Conservation (phyloP, 768 basidiomycete genomes). For the Epithele typhae region DNA sequence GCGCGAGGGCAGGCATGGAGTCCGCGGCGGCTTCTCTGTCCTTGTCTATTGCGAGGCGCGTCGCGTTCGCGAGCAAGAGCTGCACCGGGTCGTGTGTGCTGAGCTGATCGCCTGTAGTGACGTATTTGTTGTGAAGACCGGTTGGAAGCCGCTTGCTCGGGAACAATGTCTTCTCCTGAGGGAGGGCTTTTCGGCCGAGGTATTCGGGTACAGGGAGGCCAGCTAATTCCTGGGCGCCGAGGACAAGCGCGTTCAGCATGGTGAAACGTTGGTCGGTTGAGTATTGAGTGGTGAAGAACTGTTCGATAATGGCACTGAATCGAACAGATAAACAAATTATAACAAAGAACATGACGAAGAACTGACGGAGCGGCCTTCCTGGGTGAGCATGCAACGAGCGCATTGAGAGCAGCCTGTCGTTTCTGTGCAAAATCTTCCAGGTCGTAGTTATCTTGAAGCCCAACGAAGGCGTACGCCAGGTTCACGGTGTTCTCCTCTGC, state of each 20-base stretch:
- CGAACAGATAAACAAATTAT: neutral
- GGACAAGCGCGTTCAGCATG: slow-evolving; percentile 81
- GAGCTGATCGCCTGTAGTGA: slow-evolving; percentile 36
- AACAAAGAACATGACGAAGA: neutral
- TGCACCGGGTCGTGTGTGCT: slow-evolving; percentile 40
- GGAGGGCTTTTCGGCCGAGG: slow-evolving; percentile 11
- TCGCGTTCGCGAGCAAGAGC: slow-evolving; percentile 58
- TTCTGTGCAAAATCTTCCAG: slow-evolving; percentile 71
- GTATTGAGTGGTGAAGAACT: slow-evolving; percentile 93
- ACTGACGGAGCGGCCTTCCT: slow-evolving; percentile 77
- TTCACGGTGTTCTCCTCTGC: slow-evolving; percentile 89
- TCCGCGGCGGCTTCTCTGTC: slow-evolving; percentile 51
- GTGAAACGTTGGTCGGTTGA: slow-evolving; percentile 81
- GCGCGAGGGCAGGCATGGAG: slow-evolving; percentile 55
- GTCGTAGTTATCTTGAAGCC: slow-evolving; percentile 82
- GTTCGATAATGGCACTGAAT: slow-evolving; percentile 74
- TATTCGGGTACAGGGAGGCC: slow-evolving; percentile 30
- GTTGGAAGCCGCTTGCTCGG: slow-evolving; percentile 80
- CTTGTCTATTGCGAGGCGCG: slow-evolving; percentile 56
- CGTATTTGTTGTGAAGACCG: slow-evolving; percentile 65
- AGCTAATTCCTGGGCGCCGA: slow-evolving; percentile 83
- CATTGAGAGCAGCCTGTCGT: slow-evolving; percentile 72
- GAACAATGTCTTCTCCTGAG: slow-evolving; percentile 45
- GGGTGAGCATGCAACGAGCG: slow-evolving; percentile 79
- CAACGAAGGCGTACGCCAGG: slow-evolving; percentile 66